Evolutionary conservation across 2,329 filamentous ascomycete species (phyloP).

Genomic region (Ascochyta koolunga): DNA sequence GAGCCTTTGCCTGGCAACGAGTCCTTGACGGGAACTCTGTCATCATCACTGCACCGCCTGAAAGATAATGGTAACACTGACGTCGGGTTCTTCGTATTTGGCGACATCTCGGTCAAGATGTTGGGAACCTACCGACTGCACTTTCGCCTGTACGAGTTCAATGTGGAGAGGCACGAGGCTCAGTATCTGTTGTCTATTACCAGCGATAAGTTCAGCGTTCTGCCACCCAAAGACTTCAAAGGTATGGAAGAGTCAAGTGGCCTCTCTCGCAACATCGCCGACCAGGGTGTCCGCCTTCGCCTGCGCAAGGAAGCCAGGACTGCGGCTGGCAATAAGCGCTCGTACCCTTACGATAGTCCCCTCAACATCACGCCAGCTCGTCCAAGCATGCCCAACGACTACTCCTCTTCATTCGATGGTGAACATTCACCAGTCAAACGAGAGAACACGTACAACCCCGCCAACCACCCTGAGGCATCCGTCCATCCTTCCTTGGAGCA

Average conservation of each 20-base stretch:
- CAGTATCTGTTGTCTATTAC: constrained; percentile 58
- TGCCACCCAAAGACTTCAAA: constrained; percentile 71
- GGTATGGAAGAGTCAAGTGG: constrained; percentile 83
- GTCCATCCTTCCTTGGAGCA: constrained; percentile 9
- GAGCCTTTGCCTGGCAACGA: constrained; percentile 53
- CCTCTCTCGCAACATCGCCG: constrained; percentile 80
- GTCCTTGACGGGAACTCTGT: constrained; percentile 72
- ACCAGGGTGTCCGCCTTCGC: constrained; percentile 83
- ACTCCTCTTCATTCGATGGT: constrained; percentile 12
- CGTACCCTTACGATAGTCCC: constrained; percentile 20
- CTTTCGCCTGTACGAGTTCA: constrained; percentile 72
- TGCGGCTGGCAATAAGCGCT: constrained; percentile 36
- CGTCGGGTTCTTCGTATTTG: constrained; percentile 89
- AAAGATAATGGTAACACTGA: constrained; percentile 80
- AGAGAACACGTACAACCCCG: constrained; percentile 5
- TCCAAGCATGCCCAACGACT: constrained; percentile 5
- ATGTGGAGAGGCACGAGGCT: constrained; percentile 45
- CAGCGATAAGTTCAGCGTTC: constrained; percentile 71
- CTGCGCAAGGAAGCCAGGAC: constrained; percentile 79
- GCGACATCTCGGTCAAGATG: constrained; percentile 79
- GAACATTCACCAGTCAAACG: constrained; percentile 15
- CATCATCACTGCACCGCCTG: constrained; percentile 80
- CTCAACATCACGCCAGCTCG: constrained; percentile 14
- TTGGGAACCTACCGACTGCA: constrained; percentile 75
- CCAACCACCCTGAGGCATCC: neutral